Conservation (phyloP, 805 yeast genomes). For the Cyberlindnera suaveolens region DNA sequence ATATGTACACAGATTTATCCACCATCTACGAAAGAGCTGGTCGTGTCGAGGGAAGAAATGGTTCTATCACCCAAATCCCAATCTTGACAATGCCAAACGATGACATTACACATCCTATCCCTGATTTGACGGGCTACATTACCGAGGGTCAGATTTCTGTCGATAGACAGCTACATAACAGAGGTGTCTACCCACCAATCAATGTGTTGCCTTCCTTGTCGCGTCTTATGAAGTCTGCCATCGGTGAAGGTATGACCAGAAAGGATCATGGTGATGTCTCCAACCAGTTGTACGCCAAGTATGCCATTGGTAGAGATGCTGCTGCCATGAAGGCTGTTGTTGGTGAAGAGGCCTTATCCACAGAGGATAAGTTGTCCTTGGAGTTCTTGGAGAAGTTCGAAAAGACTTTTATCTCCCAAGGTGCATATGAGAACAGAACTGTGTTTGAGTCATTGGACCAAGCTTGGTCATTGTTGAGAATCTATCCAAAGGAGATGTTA, state of each 20-base stretch:
- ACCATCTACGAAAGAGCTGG: constrained; percentile 99
- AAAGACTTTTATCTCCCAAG: constrained; percentile 91
- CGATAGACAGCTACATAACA: constrained; percentile 92
- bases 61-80: constrained; percentile 98
- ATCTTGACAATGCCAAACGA: constrained; percentile 99
- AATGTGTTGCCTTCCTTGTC: constrained; percentile 96
- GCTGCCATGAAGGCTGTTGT: constrained; percentile 99
- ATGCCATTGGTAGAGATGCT: constrained; percentile 99
- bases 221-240: constrained; percentile 98
- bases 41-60: constrained; percentile 99
- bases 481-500: constrained; percentile 97
- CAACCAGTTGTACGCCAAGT: constrained; percentile 96
- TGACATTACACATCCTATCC: constrained; percentile 99
- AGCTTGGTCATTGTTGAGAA: constrained; percentile 97
- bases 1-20: constrained; percentile 99
- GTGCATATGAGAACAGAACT: constrained; percentile 93
- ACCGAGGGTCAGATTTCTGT: constrained; percentile 98
- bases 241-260: constrained; percentile 99
- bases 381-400: constrained; percentile 98
- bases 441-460: constrained; percentile 93
- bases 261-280: constrained; percentile 99
- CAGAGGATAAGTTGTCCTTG: constrained; percentile 93
- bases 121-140: constrained; percentile 98
- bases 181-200: constrained; percentile 98
- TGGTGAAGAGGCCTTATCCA: constrained; percentile 98